Evolutionary conservation across 768 basidiomycete species (phyloP).

Genomic region (Hortiboletus flavorubellus): DNA sequence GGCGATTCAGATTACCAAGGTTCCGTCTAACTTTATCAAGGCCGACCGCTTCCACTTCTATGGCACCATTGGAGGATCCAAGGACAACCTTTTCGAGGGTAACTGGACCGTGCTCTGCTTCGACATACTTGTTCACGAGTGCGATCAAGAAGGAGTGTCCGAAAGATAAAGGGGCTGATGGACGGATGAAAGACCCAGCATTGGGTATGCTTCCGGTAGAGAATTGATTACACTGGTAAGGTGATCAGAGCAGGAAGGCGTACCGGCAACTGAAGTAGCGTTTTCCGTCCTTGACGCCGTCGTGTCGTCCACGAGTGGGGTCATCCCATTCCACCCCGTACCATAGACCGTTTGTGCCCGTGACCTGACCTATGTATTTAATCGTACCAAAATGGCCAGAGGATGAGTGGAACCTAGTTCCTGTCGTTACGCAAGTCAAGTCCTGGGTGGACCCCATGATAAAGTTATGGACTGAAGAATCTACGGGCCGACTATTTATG

Average conservation of each 20-base stretch:
- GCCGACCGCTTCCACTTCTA: slow-evolving; percentile 83
- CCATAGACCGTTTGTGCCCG: slow-evolving; percentile 68
- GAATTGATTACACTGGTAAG: slow-evolving; percentile 8
- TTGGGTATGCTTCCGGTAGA: slow-evolving; percentile 45
- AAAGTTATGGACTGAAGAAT: neutral
- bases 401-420: slow-evolving; percentile 51
- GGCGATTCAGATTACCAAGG: slow-evolving; percentile 57
- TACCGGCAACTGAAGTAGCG: slow-evolving; percentile 80
- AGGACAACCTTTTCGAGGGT: slow-evolving; percentile 63
- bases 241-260: slow-evolving; percentile 19
- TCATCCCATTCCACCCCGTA: slow-evolving; percentile 99
- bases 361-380: slow-evolving; percentile 62
- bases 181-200: slow-evolving; percentile 80
- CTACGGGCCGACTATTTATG: slow-evolving; percentile 6
- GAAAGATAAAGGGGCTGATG: slow-evolving; percentile 50
- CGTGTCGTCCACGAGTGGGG: slow-evolving; percentile 78
- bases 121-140: slow-evolving; percentile 74
- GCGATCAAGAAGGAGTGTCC: slow-evolving; percentile 75
- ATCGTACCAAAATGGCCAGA: slow-evolving; percentile 64
- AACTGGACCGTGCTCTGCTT: slow-evolving; percentile 48
- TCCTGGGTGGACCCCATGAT: slow-evolving; percentile 7
- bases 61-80: slow-evolving; percentile 79
- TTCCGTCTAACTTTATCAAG: slow-evolving; percentile 75
- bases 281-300: slow-evolving; percentile 73
- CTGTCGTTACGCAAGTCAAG: slow-evolving; percentile 31